Conservation (phyloP, 2,329 filamentous ascomycete species). For the Fusarium sp. region DNA sequence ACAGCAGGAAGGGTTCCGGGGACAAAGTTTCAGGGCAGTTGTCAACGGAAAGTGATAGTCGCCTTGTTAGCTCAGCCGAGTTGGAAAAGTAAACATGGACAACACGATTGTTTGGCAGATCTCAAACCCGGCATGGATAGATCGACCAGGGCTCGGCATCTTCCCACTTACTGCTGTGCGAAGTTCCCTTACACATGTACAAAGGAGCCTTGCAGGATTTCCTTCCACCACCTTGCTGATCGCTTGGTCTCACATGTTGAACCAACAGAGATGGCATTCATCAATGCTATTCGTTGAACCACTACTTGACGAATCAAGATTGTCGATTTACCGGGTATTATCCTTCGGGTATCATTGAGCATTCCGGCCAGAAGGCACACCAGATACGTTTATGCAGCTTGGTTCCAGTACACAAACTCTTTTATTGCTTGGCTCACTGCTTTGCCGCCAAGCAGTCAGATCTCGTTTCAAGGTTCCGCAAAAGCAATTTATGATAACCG, state of each 20-base stretch:
- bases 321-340: constrained; percentile 12
- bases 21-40: constrained; percentile 4
- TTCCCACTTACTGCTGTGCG: constrained; percentile 11
- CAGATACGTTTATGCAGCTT: constrained; percentile 13
- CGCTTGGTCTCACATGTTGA: constrained; percentile 24
- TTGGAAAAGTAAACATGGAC: constrained; percentile 19
- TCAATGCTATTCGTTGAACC: constrained; percentile 1
- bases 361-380: constrained; percentile 6
- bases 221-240: constrained; percentile 16
- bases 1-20: constrained; percentile 7
- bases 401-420: not conserved
- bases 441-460: constrained; percentile 19
- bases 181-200: constrained; percentile 18
- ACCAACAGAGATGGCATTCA: constrained; percentile 2
- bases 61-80: constrained; percentile 6
- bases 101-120: constrained; percentile 37
- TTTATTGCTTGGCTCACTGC: constrained; percentile 10
- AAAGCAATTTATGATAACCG: not conserved
- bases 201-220: constrained; percentile 19
- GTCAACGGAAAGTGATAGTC: constrained; percentile 11
- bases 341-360: constrained; percentile 10
- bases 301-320: constrained; percentile 5
- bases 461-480: not conserved
- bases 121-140: constrained; percentile 15
- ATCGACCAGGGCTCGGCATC: constrained; percentile 21